Base-by-base conservation (phyloP, 2,329 filamentous ascomycete species). In the Fusarium armeniacum region DNA sequence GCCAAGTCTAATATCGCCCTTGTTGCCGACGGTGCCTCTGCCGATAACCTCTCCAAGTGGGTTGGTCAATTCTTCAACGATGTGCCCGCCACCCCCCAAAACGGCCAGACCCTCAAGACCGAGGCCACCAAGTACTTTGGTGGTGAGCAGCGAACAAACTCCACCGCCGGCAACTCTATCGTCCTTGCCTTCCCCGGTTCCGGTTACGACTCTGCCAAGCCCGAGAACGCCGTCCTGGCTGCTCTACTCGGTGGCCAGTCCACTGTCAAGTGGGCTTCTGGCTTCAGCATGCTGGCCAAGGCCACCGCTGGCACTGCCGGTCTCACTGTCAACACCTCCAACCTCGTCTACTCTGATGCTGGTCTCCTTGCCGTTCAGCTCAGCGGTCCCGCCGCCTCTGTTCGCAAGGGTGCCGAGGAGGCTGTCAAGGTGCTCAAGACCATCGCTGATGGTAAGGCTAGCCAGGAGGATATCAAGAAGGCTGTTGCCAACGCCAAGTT, bases 401-500 rank as follows among this genome's bases (percentile, higher is more conserved):
- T 99, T 71, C 88, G 89, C 72, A 86, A 88, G 77, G 92, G 90
- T 62, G 91, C 93, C 58, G 86, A 90, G 80, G 91, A 91, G 77
- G 89, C 93, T 40, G 92, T 94, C 75, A 92, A 94, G 80, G 88
- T 90, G 45, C 85, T 99, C 75, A 93, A 97, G 88, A 89, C 88
- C 81, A 86, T 97, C 72, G 90, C 93, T 16, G 87, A 89, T 56
- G 93, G 93, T 71, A 84, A 90, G 58, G 86, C 96, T 75, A 88
- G 86, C 81, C 91, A 92, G 79, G 96, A 99, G 82, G 91, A 96
- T 67, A 86, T 98, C 78, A 89, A 90, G 81, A 98, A 98, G 87
- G 96, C 96, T 53, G 89, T 94, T 79, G 93, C 95, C 65, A 90
- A 92, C 77, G 96, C 96, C 78, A 98, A 97, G 84, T 99, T 97